A percentile compares a stretch with the other conserved stretches of the same genome.
phyloP scores from a whole-genome alignment of 352 stramenopile genomes.

The Phytophthora hybrid region DNA sequence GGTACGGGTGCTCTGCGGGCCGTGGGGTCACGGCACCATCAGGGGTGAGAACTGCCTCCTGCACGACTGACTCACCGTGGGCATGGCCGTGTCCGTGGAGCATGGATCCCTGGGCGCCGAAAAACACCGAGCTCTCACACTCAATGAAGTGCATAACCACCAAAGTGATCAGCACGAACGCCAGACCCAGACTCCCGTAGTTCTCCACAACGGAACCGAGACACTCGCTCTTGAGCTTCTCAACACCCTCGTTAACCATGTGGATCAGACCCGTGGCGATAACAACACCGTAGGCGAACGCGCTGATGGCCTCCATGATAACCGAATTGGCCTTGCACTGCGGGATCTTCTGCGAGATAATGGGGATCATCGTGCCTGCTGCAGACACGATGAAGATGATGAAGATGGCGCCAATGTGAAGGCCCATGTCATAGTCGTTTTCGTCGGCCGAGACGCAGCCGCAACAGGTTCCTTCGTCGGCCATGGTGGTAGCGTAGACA shows the following conservation, averaged over 20 bases:
- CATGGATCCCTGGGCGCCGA: slow-evolving; percentile 34
- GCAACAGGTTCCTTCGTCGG: slow-evolving; percentile 51
- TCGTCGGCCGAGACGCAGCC: slow-evolving; percentile 45
- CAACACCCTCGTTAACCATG: slow-evolving; percentile 70
- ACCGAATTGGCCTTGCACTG: slow-evolving; percentile 47
- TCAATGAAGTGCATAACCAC: slow-evolving; percentile 77
- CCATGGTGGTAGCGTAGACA: slow-evolving; percentile 28
- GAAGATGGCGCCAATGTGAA: slow-evolving; percentile 64
- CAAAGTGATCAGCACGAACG: slow-evolving; percentile 67
- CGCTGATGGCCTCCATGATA: slow-evolving; percentile 61
- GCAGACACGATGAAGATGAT: slow-evolving; percentile 65
- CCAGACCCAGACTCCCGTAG: slow-evolving; percentile 64
- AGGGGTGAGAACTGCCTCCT: slow-evolving; percentile 28
- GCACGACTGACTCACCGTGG: slow-evolving; percentile 24
- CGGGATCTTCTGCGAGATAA: slow-evolving; percentile 52
- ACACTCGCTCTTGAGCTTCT: slow-evolving; percentile 66
- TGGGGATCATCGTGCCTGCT: slow-evolving; percentile 51
- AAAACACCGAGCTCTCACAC: slow-evolving; percentile 68
- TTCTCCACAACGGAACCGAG: slow-evolving; percentile 56
- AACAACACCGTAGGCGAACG: slow-evolving; percentile 75
- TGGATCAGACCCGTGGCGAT: slow-evolving; percentile 77
- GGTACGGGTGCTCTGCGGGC: slow-evolving; percentile 27
- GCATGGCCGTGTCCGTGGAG: slow-evolving; percentile 48
- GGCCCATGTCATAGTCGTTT: slow-evolving; percentile 54
- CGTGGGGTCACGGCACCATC: slow-evolving; percentile 22